Percentiles rank a stretch among this genome's conserved stretches.
phyloP scores from a whole-genome alignment of 208 protist species.

The Novymonas esmeraldas region DNA sequence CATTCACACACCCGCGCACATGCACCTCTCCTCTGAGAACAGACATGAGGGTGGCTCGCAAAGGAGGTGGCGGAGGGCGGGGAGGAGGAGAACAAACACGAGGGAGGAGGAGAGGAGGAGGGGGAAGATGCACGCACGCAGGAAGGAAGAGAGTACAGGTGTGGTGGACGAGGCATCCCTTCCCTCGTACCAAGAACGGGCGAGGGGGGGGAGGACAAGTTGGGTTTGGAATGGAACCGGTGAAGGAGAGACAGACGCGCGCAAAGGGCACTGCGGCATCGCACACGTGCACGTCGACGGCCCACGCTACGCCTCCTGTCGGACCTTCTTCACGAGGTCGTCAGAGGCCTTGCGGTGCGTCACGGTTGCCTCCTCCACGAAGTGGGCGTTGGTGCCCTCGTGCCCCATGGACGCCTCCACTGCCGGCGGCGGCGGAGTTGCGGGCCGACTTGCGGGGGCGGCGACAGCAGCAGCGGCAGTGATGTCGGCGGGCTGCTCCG shows the following conservation, averaged over 20 bases:
- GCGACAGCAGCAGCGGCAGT: not conserved
- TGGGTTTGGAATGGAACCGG: not conserved
- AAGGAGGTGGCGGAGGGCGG: too few relatives aligned
- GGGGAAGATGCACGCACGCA: too few relatives aligned
- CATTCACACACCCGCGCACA: too few relatives aligned
- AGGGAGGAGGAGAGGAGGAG: too few relatives aligned
- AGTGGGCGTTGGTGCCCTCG: conserved; percentile 1
- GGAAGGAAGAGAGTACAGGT: too few relatives aligned
- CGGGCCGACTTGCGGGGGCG: not conserved
- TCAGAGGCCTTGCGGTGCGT: conserved; percentile 3
- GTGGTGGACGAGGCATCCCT: too few relatives aligned
- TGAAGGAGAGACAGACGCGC: not conserved
- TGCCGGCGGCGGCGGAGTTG: not conserved
- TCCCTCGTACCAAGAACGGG: too few relatives aligned
- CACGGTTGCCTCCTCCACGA: conserved; percentile 12
- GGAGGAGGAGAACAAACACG: too few relatives aligned
- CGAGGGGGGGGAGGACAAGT: not conserved
- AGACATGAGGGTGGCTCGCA: too few relatives aligned
- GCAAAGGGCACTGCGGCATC: not conserved
- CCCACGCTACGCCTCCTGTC: conserved; percentile 1
- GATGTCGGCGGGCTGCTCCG: conserved; percentile 7
- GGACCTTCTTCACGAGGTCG: conserved; percentile 11
- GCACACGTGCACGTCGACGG: not conserved
- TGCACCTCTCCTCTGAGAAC: too few relatives aligned
- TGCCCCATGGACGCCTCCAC: not conserved